A percentile compares a stretch with the other conserved stretches of the same genome.
phyloP scores from a whole-genome alignment of 371 early-diverging fungal genomes.

The Apophysomyces variabilis region DNA sequence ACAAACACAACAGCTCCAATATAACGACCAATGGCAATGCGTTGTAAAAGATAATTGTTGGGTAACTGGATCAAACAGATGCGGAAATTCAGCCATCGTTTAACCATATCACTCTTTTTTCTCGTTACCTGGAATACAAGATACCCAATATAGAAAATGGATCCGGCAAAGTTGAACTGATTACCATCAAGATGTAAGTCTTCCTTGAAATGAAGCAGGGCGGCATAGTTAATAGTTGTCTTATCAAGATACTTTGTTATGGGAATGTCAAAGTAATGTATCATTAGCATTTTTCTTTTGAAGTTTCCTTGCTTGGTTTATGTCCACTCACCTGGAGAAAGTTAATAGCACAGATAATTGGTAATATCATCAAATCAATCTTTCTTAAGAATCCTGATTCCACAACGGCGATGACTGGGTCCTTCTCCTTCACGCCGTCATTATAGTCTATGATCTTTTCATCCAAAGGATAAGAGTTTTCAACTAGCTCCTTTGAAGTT shows the following conservation, averaged over 20 bases:
- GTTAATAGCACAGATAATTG: slow-evolving; percentile 41
- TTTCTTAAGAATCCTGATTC: slow-evolving; percentile 40
- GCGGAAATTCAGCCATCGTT: background rate
- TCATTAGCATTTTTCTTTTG: background rate
- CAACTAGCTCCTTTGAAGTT: background rate
- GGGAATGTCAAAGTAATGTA: background rate
- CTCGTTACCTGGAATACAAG: slow-evolving; percentile 38
- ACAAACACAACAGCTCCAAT: slow-evolving; percentile 13
- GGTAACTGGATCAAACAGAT: background rate
- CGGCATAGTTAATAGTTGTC: slow-evolving; percentile 46
- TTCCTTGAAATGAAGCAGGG: slow-evolving; percentile 30
- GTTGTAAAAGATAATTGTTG: slow-evolving; percentile 1
- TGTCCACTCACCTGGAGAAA: slow-evolving; percentile 39
- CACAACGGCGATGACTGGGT: slow-evolving; percentile 13
- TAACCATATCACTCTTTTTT: no score
- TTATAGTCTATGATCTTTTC: background rate
- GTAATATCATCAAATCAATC: slow-evolving; percentile 41
- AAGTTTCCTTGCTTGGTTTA: background rate
- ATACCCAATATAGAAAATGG: slow-evolving; percentile 48
- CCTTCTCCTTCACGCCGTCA: background rate
- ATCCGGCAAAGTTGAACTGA: slow-evolving; percentile 38
- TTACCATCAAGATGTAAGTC: slow-evolving; percentile 33
- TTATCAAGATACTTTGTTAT: slow-evolving; percentile 44
- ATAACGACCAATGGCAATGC: background rate
- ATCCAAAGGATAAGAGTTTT: background rate